Percentiles rank a stretch among this genome's conserved stretches.
phyloP scores from a whole-genome alignment of 2,329 filamentous ascomycete species.

The Apiospora phragmitis region DNA sequence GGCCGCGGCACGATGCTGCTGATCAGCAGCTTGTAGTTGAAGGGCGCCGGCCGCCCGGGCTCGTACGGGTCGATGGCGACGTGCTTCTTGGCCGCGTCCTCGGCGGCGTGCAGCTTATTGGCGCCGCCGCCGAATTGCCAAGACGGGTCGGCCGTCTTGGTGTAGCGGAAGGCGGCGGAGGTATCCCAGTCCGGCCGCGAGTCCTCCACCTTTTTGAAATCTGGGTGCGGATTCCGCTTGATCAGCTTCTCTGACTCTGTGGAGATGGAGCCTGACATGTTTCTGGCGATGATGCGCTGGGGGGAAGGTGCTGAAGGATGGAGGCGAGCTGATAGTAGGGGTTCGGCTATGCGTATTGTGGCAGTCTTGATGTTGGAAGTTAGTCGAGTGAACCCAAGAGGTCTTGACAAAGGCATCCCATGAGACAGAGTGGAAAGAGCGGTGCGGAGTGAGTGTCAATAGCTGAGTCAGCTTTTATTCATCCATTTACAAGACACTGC shows the following conservation, averaged over 20 bases:
- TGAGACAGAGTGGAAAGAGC: background rate
- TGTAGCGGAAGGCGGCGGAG: slow-evolving; percentile 50
- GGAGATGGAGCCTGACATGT: slow-evolving; percentile 10
- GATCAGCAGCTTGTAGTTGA: slow-evolving; percentile 94
- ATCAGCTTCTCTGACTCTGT: slow-evolving; percentile 13
- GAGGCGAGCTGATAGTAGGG: background rate
- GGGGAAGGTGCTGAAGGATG: background rate
- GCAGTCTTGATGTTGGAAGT: background rate
- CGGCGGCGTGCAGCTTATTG: slow-evolving; percentile 47
- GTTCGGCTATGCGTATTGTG: background rate
- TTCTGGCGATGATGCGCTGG: background rate
- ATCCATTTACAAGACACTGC: background rate
- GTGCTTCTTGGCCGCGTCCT: slow-evolving; percentile 46
- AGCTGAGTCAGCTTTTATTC: slow-evolving; percentile 9
- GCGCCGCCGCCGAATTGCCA: slow-evolving; percentile 69
- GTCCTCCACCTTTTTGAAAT: slow-evolving; percentile 73
- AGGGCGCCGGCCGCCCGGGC: slow-evolving; percentile 62
- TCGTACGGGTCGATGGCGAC: slow-evolving; percentile 80
- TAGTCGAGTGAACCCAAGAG: background rate
- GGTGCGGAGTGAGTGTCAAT: background rate
- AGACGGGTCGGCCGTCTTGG: slow-evolving; percentile 61
- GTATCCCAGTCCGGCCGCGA: slow-evolving; percentile 62
- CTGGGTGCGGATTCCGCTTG: slow-evolving; percentile 51
- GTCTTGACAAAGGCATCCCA: background rate
- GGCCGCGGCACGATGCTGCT: slow-evolving; percentile 80